Base-by-base conservation (phyloP, 441 rosid genomes). In the Aleurites moluccanus region DNA sequence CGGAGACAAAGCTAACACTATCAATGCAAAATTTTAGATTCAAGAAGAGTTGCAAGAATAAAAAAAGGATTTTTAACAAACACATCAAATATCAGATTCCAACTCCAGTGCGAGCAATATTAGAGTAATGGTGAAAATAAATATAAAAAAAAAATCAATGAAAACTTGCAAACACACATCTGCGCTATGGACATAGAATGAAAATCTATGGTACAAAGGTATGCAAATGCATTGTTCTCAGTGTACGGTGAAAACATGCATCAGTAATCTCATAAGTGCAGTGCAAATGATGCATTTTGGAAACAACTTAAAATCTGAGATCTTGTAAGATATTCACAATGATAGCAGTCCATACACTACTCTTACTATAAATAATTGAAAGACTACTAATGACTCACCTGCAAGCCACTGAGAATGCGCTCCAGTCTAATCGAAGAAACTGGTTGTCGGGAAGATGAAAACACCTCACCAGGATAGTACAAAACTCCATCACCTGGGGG, bases 401-500 rank as follows among this genome's bases (percentile, higher is more conserved):
- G 99, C 82, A 90, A 80, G 75, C 99, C 95, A 74, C 98, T 88
- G 50, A 93, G 98, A 74, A 93, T 87, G 60, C 98, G 97, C 83
- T 95, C 99, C 6, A 91, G 86, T 84, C 95, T 86, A 27, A 88
- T 80, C 18, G 99, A 95, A 77, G 98, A 98, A 64, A 95, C 94
- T 0, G 97, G 98, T 76, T 93, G 86, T 50, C 64, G 82, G 15
- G 94, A 95, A 38, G 93, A 88, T 18, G 99, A 93, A 83, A 95
- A 95, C 73, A 90, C 99, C 86, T 91, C 90, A 23, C 99, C 97
- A 2, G 97, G 97, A 65, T 92, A 94, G 81, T 73, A 94, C 65
- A 94, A 77, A 81, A 92, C 97, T 23, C 98, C 97, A 77, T 92
- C 98, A 52, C 97, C 98, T 5, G 99, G 98, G 30, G 98, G 97